Base-by-base conservation (phyloP, 345 rosid species). In the Brassica cretica region DNA sequence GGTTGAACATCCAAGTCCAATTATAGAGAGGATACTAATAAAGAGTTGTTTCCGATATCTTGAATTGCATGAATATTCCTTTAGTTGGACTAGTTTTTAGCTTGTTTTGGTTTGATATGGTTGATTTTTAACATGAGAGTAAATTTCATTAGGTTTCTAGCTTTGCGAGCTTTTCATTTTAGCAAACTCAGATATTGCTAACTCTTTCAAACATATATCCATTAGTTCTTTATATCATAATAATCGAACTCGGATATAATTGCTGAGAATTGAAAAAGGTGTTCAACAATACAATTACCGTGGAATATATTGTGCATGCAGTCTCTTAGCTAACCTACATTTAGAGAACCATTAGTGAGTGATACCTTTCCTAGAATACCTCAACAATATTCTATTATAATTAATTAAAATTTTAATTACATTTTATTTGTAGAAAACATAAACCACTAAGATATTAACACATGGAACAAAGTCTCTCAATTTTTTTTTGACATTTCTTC, bases 1-100 rank as follows among this genome's bases (percentile, higher is more conserved):
- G 66, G 15, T 37, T 68, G 35, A 19, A 59, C 66, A 70, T 70
- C 51, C 64, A 70, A 27, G 59, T 70, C 51, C 51, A 70, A 49
- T 37, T 19, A 29, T 30, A 30, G 19, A 30, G 19, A 62, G 66
- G 11, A 25, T 59, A 59, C 15, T 24, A 25, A 25, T 25, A 60
- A 5, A 25, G 25, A n/a, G 35, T 25, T 25, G 35, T 8, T 29
- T 62, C 8, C 11, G 2, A 29, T n/a, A 62, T 62, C 39, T 29
- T 62, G 19, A 29, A 14, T 29, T 14, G 18, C 14, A 62, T 62
- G 39, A 30, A 62, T 6, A 30, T 62, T 14, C 33, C 19, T 62
- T 11, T 60, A 2, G 7, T 25, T 60, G 3, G 33, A 27, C 5
- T 25, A 60, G 35, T 25, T 51, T 46, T 9, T 60, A 27, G 32